Base-by-base conservation (phyloP, 116 monocot species). In the Dioscorea cayenensis region DNA sequence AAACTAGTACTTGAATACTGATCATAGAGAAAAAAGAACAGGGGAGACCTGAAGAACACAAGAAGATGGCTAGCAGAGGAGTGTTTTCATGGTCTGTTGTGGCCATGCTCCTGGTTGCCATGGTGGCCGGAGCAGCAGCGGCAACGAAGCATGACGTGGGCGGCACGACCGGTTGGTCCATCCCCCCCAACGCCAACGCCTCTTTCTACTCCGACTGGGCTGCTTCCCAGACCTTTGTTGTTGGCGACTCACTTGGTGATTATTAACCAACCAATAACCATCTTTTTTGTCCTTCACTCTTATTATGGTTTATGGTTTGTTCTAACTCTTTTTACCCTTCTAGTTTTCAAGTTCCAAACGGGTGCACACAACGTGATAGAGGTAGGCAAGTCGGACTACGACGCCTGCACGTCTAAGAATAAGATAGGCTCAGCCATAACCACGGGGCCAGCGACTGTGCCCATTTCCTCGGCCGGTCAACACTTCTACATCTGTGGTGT, bases 181-280 rank as follows among this genome's bases (percentile, higher is more conserved):
- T 80, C 38, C 72, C 81, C 5, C 5, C 36, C 1, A 64, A 25
- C 74, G 1, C 67, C 28, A 55, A 25, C 74, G 1, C 67, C 28
- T 48, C n/a, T 3, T 51, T 64, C 62, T 84, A 81, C 67, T 63
- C 73, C 14, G 59, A 73, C 19, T 84, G 84, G 84, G 75, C 80
- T 4, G 23, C 71, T 16, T 13, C 36, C 66, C 70, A 81, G 67
- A 75, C 48, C 51, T 74, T 77, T 59, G 64, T 35, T 28, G 75
- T 75, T 49, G 84, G 84, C 6, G 84, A 84, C 74, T 51, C 60
- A 9, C 81, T 84, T 29, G 51, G 84, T 85, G 66, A 64, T 51
- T 25, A 25, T 25, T 68, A 19, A 72, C 13, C 6, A 23, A 21
- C 8, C 1, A 43, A 43, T 18, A 3, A 9, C 17, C 36, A 16